Base-by-base conservation (phyloP, 2,329 filamentous ascomycete genomes). In the Cladophialophora bantiana region DNA sequence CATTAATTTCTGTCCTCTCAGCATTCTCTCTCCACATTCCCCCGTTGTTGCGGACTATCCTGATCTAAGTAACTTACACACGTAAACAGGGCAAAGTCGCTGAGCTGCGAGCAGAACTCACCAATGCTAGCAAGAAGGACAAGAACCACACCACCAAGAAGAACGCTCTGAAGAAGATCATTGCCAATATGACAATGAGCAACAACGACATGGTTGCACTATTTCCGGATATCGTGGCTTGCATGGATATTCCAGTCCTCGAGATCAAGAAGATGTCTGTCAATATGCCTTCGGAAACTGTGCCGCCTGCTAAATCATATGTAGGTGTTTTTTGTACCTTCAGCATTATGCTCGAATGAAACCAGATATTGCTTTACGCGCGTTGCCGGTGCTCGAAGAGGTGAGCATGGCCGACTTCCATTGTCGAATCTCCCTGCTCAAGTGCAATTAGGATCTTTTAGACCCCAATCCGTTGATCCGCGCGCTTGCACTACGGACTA, bases 141-240 rank as follows among this genome's bases (percentile, higher is more conserved):
- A 98, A 97, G 86, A 97, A 96, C 82, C 90, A 93, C 81, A 87
- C 90, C 53, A 88, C 89, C 72, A 99, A 98, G 85, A 98, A 98
- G 87, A 96, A 97, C 77, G 94, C 95, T 10, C 86, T 99, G 70
- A 99, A 99, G 86, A 97, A 97, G 86, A 98, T 99, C 73, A 95
- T 99, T 74, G 95, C 95, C 78, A 99, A 99, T 78, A 99, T 99
- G 95, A 99, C 95, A 71, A 99, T 99, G 95, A 98, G 94, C 87
- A 99, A 99, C 82, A 99, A 98, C 77, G 95, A 99, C 80, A 99
- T 99, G 95, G 91, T 98, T 63, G 93, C 93, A 45, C 84, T 99
- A 60, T 99, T 99, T 74, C 93, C 94, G 18, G 95, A 99, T 77
- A 91, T 99, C 67, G 92, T 99, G 73, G 89, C 85, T 70, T 98